These are phyloP conservation scores for Lignosus rhinocerotis DNA, from an alignment of 1,284 basidiomycete genomes.

Conservation along the genomic window DNA sequence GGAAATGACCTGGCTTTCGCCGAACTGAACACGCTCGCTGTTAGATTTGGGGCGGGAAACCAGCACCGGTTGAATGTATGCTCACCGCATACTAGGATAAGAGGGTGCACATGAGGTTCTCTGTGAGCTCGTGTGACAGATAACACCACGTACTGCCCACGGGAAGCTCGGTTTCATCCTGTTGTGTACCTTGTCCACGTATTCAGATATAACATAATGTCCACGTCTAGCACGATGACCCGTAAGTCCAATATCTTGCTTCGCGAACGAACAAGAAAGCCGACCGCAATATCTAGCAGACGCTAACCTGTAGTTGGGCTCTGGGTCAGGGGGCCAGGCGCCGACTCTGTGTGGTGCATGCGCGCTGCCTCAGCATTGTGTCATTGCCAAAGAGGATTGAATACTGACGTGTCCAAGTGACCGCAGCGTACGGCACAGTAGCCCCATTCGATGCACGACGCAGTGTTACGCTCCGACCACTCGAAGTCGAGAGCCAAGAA, in stretches of 20 bases:
- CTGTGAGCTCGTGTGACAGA: constrained; percentile 9
- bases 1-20: constrained; percentile 70
- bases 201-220: constrained; percentile 78
- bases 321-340: constrained; percentile 80
- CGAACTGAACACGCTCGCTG: constrained; percentile 53
- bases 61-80: constrained; percentile 11
- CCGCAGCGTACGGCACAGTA: constrained; percentile 78
- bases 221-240: constrained; percentile 55
- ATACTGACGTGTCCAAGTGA: constrained; percentile 68
- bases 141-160: constrained; percentile 59
- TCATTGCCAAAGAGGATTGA: constrained; percentile 13
- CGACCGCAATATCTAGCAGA: background rate
- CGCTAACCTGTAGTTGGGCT: constrained; percentile 74
- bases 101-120: constrained; percentile 16
- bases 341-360: constrained; percentile 46
- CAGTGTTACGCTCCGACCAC: constrained; percentile 76
- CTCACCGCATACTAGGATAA: constrained; percentile 63
- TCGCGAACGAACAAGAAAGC: background rate
- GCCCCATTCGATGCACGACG: constrained; percentile 74
- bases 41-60: constrained; percentile 23
- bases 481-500: constrained; percentile 79
- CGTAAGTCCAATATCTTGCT: constrained; percentile 7
- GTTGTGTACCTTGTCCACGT: constrained; percentile 70
- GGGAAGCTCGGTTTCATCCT: constrained; percentile 61
- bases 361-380: constrained; percentile 7